These are phyloP conservation scores for Lepidium campestre DNA, from an alignment of 441 rosid species.

Conservation along the genomic window DNA sequence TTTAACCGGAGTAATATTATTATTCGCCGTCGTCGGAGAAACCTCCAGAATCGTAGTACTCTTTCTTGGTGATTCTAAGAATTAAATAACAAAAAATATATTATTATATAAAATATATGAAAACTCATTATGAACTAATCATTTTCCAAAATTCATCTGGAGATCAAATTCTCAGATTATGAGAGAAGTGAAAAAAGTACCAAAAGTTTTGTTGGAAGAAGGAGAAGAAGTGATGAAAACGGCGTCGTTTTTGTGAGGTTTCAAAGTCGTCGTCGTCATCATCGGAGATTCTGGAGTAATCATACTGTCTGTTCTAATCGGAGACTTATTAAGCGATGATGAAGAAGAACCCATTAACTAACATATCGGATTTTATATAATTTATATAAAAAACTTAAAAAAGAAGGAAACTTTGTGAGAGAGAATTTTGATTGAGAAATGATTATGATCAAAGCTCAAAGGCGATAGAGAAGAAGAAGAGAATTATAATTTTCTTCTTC, in stretches of 20 bases:
- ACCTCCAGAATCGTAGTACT: conserved; percentile 11
- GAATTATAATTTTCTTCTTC: too few relatives aligned
- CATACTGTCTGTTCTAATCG: conserved; percentile 40
- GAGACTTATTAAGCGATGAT: conserved; percentile 46
- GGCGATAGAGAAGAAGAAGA: background rate
- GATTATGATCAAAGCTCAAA: background rate
- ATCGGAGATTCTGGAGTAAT: conserved; percentile 53
- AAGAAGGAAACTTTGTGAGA: background rate
- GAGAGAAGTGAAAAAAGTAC: conserved; percentile 23
- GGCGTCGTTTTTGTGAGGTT: background rate
- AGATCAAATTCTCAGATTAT: background rate
- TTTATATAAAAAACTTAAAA: background rate
- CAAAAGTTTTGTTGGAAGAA: conserved; percentile 28
- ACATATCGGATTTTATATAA: background rate
- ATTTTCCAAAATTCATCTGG: background rate
- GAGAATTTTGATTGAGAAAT: background rate
- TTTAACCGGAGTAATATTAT: conserved; percentile 23
- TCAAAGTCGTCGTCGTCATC: conserved; percentile 16
- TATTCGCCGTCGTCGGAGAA: conserved; percentile 12
- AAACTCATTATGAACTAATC: conserved; percentile 22
- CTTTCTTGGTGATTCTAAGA: conserved; percentile 29
- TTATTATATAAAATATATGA: background rate
- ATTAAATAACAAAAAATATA: background rate
- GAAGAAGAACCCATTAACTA: conserved; percentile 61
- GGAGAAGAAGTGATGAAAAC: conserved; percentile 28